Evolutionary conservation across 2,329 filamentous ascomycete species (phyloP), one percentile per base, ranked within the genome.

Genomic region (Xylariaceae sp.): DNA sequence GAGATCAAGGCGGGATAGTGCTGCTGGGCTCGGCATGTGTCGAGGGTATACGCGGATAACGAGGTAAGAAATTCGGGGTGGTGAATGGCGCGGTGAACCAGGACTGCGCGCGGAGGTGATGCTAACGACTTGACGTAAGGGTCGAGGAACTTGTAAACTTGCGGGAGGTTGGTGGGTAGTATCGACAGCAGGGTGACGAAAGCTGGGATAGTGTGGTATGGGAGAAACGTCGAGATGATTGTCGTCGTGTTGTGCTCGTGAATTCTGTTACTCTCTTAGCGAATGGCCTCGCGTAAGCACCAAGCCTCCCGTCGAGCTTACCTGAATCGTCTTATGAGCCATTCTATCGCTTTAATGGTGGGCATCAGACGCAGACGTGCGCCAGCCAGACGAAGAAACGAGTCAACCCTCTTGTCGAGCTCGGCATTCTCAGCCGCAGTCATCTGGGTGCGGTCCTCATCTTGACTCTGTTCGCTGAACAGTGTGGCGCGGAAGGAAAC

Each of bases 381-480:
- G 18, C 90, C 88, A 9, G 89, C 86, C 11, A 97, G 80, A 37
- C 87, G 88, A 65, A 99, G 78, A 71, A 97, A 99, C 11, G 85
- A 83, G 67, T 95, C 89, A 58, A 97, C 76, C 58, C 87, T 88
- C 53, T 78, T 80, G 73, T 97, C 85, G 58, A 99, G 79, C 70
- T 92, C 88, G 65, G 84, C 81, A 76, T 97, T 97, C 73, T 97
- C 90, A 61, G 82, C 80, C 35, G 82, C 81, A 13, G 87, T 92
- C 83, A 97, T 88, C 75, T 94, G 88, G 18, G 85, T 88, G 56
- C 94, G 85, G 73, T 99, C 94, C 71, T 96, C 88, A 63, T 84
- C 82, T 73, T 92, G 92, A 76, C 93, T 97, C 77, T 96, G 90
- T 68, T 94, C 89, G 78, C 89, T 95, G 81, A 97, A 99, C 58